A percentile compares a stretch with the other conserved stretches of the same genome.
Conservation (phyloP, 805 yeast genomes). For the Saccharomycopsis babjevae region DNA sequence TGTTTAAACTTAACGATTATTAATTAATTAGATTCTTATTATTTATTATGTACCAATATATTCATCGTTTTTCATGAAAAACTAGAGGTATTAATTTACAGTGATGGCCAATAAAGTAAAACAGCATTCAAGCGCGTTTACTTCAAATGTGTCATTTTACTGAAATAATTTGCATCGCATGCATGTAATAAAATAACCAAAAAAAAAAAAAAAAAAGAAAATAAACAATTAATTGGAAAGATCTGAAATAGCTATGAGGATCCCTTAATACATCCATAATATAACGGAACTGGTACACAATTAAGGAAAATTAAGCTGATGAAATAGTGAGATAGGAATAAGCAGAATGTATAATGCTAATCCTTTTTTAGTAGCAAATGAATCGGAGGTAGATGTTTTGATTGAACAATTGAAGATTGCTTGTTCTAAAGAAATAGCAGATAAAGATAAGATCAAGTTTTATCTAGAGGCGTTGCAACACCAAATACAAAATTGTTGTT, state of each 20-base stretch:
- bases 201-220: too few species aligned
- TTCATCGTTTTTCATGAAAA: not conserved
- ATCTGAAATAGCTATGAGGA: too few species aligned
- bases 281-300: too few species aligned
- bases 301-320: not conserved
- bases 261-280: too few species aligned
- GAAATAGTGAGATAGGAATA: too few species aligned
- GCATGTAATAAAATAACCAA: too few species aligned
- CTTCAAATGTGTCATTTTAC: too few species aligned
- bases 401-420: not conserved
- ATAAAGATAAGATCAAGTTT: not conserved
- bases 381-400: not conserved
- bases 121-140: too few species aligned
- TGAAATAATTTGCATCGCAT: too few species aligned
- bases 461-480: not conserved
- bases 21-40: conserved; percentile 20
- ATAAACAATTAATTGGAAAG: too few species aligned
- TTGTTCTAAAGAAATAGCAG: not conserved
- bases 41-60: not conserved
- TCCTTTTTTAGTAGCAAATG: not conserved
- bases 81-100: too few species aligned
- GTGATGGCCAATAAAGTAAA: too few species aligned
- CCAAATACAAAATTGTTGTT: not conserved
- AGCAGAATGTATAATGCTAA: not conserved
- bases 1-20: conserved; percentile 85